Evolutionary conservation across 1,284 basidiomycete genomes (phyloP), one percentile per base, ranked within the genome.

Genomic region (Rhodofomes roseus): DNA sequence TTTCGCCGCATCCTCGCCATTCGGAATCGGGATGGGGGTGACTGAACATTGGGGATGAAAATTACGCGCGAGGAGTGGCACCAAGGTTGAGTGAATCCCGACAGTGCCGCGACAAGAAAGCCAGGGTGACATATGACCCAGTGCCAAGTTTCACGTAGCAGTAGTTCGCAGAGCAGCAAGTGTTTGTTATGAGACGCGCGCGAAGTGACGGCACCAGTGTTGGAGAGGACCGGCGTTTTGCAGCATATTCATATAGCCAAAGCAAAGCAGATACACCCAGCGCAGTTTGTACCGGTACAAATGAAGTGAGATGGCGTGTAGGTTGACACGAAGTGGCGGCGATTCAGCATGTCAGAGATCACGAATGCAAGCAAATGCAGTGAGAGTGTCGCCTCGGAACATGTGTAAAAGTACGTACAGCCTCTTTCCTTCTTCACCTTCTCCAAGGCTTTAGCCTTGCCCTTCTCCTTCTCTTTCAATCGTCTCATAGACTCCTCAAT

Each of bases 401-500:
- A 43, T 46, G 29, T 25, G 46, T 39, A 50, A 60, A 62, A 71
- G 63, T 56, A 88, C 89, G 75, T 77, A 90, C 85, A 86, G 68
- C 82, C 90, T 71, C 78, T 83, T 69, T 87, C 89, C 63, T 81
- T 82, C 74, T 87, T 89, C 55, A 85, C 75, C 73, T 83, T 89
- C 62, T 87, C 86, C 54, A 81, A 68, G 31, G 81, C 83, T 73
- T 82, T 89, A 48, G 81, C 83, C 73, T 92, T 91, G 2, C 86
- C 86, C 74, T 90, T 89, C 73, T 86, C 86, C 72, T 82, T 86
- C 76, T 88, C 89, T 75, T 82, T 86, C 75, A 90, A 81, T 63
- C 82, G 79, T 58, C 84, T 79, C 81, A 87, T 85, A 51, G 83
- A 85, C 71, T 86, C 87, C 65, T 86, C 84, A 63, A 88, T 84